These are phyloP conservation scores for Inonotus hispidus DNA, from an alignment of 1,284 basidiomycete genomes.

Conservation along the genomic window DNA sequence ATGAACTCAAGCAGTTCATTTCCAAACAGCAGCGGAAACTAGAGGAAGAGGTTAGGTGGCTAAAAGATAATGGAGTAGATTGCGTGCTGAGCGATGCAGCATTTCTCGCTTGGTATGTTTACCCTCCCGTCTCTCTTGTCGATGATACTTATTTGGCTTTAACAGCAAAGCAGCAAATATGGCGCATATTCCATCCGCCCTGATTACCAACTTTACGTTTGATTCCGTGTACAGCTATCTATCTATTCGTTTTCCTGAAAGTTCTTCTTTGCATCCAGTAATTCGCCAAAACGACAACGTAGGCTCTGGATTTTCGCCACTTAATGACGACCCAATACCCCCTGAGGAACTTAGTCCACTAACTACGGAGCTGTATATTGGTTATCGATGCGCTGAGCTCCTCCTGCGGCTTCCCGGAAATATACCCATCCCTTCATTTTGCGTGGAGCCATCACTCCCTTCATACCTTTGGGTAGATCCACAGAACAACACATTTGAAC, in stretches of 20 bases:
- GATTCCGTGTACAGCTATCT: slow-evolving; percentile 78
- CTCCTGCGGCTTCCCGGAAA: slow-evolving; percentile 64
- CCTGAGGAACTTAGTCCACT: slow-evolving; percentile 47
- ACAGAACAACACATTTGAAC: slow-evolving; percentile 37
- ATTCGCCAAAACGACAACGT: not conserved
- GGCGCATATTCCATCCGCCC: slow-evolving; percentile 57
- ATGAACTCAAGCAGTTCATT: slow-evolving; percentile 56
- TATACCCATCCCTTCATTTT: slow-evolving; percentile 72
- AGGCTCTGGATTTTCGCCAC: not conserved
- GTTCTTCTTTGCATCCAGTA: slow-evolving; percentile 25
- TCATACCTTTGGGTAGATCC: slow-evolving; percentile 59
- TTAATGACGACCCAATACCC: slow-evolving; percentile 42
- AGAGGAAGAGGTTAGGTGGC: slow-evolving; percentile 53
- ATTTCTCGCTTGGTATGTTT: slow-evolving; percentile 66
- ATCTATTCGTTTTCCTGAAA: slow-evolving; percentile 32
- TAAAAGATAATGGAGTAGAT: slow-evolving; percentile 44
- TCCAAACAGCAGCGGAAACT: slow-evolving; percentile 49
- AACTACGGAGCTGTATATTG: slow-evolving; percentile 53
- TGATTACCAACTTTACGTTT: slow-evolving; percentile 79
- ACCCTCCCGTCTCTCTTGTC: not conserved
- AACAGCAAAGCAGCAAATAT: slow-evolving; percentile 60
- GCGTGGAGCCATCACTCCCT: slow-evolving; percentile 46
- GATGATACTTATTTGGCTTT: not conserved
- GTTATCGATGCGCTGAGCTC: slow-evolving; percentile 69
- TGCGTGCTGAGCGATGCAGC: slow-evolving; percentile 73